Percentiles rank a stretch among this genome's conserved stretches.
Evolutionary conservation across 2,329 filamentous ascomycete genomes (phyloP).

Genomic region (Beauveria brongniartii): DNA sequence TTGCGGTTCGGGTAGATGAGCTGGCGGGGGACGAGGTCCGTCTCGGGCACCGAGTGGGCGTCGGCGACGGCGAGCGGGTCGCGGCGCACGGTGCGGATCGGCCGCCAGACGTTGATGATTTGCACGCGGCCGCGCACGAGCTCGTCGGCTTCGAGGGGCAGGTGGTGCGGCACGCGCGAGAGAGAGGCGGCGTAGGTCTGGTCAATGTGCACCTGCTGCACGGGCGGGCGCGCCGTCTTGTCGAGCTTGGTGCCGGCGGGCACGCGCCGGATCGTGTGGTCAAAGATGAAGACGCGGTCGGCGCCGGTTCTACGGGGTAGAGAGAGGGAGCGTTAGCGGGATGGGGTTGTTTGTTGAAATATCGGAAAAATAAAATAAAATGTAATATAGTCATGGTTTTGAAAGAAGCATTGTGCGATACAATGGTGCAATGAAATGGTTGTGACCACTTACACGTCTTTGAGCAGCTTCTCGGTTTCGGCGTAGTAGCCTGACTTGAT

Average conservation of each 20-base stretch:
- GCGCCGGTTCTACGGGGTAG: conserved; percentile 47
- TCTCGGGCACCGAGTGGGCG: conserved; percentile 39
- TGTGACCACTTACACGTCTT: conserved; percentile 39
- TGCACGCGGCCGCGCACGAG: conserved; percentile 39
- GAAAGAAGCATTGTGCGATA: no score
- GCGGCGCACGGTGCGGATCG: conserved; percentile 40
- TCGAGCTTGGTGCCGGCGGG: conserved; percentile 33
- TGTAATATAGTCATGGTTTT: no score
- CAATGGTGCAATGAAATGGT: no score
- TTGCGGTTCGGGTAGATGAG: conserved; percentile 43
- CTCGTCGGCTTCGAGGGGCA: conserved; percentile 35
- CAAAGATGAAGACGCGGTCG: conserved; percentile 49
- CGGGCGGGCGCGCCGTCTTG: conserved; percentile 32
- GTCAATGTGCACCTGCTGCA: conserved; percentile 47
- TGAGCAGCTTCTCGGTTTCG: conserved; percentile 60
- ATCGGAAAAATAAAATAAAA: no score
- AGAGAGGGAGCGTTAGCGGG: not conserved
- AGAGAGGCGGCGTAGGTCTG: conserved; percentile 42
- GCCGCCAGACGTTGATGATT: conserved; percentile 47
- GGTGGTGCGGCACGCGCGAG: conserved; percentile 29
- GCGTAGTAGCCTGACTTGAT: conserved; percentile 63
- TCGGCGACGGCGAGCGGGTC: conserved; percentile 49
- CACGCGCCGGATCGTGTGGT: conserved; percentile 46
- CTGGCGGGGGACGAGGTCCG: conserved; percentile 38
- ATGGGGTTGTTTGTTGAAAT: not conserved